Evolutionary conservation across 2,329 filamentous ascomycete species (phyloP).

Genomic region (Aspergillus ochraceus): DNA sequence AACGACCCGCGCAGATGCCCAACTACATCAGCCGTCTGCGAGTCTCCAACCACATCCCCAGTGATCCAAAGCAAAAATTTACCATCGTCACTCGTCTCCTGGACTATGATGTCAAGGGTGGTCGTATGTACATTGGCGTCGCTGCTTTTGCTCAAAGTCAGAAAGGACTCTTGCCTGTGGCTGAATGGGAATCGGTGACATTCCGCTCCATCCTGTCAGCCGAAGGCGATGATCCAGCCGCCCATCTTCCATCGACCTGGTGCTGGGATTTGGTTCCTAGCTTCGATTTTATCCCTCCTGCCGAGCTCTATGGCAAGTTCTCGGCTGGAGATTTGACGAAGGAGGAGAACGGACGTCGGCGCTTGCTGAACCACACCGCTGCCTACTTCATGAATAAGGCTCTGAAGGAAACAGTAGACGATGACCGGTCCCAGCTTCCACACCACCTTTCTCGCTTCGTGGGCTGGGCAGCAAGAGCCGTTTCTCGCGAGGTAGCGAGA

Average conservation of each 20-base stretch:
- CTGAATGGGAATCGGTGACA: not conserved
- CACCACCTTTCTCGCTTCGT: not conserved
- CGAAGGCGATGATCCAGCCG: not conserved
- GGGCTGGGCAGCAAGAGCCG: not conserved
- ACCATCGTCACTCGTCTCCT: not conserved
- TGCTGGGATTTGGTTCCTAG: not conserved
- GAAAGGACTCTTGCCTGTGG: not conserved
- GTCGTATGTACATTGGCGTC: not conserved
- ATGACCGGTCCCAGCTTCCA: not conserved
- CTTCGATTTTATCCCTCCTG: not conserved
- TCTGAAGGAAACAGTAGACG: not conserved
- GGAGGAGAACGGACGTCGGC: not conserved
- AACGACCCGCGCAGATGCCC: not conserved
- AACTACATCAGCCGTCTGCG: not conserved
- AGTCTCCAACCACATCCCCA: not conserved
- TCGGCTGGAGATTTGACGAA: not conserved
- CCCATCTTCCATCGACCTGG: not conserved
- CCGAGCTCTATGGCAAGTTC: not conserved
- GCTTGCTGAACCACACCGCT: not conserved
- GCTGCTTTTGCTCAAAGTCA: not conserved
- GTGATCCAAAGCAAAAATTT: not conserved
- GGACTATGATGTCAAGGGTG: not conserved
- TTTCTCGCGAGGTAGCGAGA: not conserved
- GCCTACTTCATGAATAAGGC: not conserved
- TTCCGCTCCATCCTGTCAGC: not conserved